Base-by-base conservation (phyloP, 1,284 basidiomycete species). In the Ceratobasidium sp. region DNA sequence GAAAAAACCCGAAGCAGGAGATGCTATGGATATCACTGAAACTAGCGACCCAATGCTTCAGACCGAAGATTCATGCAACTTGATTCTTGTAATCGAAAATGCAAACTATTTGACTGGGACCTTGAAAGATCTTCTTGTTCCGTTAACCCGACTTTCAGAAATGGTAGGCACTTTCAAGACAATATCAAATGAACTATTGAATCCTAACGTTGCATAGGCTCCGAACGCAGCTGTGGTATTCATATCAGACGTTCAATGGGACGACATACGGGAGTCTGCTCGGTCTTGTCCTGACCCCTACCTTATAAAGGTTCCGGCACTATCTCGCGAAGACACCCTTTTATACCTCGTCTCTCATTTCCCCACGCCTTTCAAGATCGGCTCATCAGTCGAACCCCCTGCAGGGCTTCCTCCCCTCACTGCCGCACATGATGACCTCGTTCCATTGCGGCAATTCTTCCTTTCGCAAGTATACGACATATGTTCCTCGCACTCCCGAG, bases 221-320 rank as follows among this genome's bases (percentile, higher is more conserved):
- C 8, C 84, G 82, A 31, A 78, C 85, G 9, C 84, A 24, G 88
- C 87, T 1, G 87, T 92, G 0, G 84, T 96, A 2, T 86, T 95
- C 67, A 81, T 92, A 33, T 94, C 93, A 0, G 85, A 89, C 57
- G 84, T 88, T 7, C 86, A 87, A 19, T 96, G 94, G 94, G 89
- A 93, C 77, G 88, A 92, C 77, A 86, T 95, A 22, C 87, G 89
- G 9, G 93, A 93, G 0, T 81, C 87, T 0, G 81, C 91, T 5
- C 92, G 91, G 2, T 90, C 92, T 31, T 88, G 92, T 0, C 88
- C 89, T 0, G 93, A 95, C 79, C 94, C 94, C 0, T 90, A 91
- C 78, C 89, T 90, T 79, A 81, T 96, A n/a, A 89, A 91, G 74
- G 82, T 93, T 0, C 82, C 86, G 0, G 83, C 88, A 0, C 84